Percentiles rank a stretch among this genome's conserved stretches.
phyloP scores from a whole-genome alignment of 1,139 yeast genomes.

The Scheffersomyces segobiensis region DNA sequence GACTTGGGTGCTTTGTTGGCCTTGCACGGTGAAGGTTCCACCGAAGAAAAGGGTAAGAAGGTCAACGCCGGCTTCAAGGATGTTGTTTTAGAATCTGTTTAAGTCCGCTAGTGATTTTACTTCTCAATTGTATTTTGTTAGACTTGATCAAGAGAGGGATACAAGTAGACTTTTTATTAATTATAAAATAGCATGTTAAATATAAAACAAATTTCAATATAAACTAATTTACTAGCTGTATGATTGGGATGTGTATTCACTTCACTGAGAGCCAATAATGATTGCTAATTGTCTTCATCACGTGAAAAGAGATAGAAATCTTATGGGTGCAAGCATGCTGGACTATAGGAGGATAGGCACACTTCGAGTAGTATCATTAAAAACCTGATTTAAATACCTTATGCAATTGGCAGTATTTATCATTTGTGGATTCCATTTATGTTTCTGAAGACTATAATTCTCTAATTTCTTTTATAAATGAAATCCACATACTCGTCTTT shows the following conservation, averaged over 20 bases:
- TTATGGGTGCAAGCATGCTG: no score
- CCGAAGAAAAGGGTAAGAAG: constrained; percentile 88
- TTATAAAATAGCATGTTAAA: constrained; percentile 1
- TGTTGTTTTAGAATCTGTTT: constrained; percentile 69
- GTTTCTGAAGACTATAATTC: no score
- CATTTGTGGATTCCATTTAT: no score
- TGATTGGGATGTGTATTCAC: background rate
- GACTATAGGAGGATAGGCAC: no score
- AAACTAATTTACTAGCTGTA: background rate
- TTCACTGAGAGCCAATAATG: no score
- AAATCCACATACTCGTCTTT: no score
- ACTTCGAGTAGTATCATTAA: no score
- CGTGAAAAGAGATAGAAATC: background rate
- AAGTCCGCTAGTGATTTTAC: constrained; percentile 13
- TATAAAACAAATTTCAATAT: background rate
- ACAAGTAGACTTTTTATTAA: background rate
- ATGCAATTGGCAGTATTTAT: no score
- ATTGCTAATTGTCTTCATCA: background rate
- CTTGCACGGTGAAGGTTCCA: constrained; percentile 84
- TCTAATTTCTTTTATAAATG: no score
- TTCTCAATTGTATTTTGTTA: constrained; percentile 1
- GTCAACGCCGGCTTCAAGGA: constrained; percentile 84
- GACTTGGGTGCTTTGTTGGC: constrained; percentile 86
- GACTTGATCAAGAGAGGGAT: constrained; percentile 1
- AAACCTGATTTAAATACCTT: no score